A percentile compares a stretch with the other conserved stretches of the same genome.
phyloP scores from a whole-genome alignment of 2,329 filamentous ascomycete genomes.

The Trichoderma atroviride region DNA sequence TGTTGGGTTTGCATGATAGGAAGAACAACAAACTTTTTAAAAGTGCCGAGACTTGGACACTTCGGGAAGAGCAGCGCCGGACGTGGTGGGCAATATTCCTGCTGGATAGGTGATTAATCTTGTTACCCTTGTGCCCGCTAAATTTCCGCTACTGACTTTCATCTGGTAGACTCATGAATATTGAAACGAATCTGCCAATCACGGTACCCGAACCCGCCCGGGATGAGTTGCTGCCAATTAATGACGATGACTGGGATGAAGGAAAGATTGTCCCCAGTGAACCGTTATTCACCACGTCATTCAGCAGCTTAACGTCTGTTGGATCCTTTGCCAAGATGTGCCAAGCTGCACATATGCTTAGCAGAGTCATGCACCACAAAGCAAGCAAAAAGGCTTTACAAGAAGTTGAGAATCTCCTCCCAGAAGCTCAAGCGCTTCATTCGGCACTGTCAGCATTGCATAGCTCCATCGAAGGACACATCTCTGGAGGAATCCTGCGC shows the following conservation, averaged over 20 bases:
- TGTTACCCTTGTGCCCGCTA: not conserved
- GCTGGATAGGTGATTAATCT: not conserved
- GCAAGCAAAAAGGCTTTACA: constrained; percentile 2
- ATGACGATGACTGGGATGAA: constrained; percentile 18
- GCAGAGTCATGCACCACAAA: constrained; percentile 11
- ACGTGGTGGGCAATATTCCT: constrained; percentile 17
- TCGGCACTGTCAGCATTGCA: constrained; percentile 8
- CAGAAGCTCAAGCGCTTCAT: constrained; percentile 11
- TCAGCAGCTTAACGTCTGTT: constrained; percentile 13
- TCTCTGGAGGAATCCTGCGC: not conserved
- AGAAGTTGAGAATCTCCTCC: constrained; percentile 4
- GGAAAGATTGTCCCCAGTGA: constrained; percentile 19
- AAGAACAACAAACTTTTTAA: constrained; percentile 21
- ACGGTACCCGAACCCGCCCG: constrained; percentile 6
- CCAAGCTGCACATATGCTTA: constrained; percentile 14
- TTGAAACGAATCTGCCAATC: constrained; percentile 14
- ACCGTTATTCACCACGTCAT: constrained; percentile 11
- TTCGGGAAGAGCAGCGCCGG: constrained; percentile 20
- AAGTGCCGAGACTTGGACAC: constrained; percentile 11
- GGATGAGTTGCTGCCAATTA: constrained; percentile 15
- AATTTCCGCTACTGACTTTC: not conserved
- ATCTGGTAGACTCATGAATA: constrained; percentile 4
- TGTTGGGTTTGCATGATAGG: constrained; percentile 1
- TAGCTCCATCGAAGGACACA: constrained; percentile 4
- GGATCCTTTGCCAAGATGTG: constrained; percentile 19